Evolutionary conservation across 2,329 filamentous ascomycete genomes (phyloP).

Genomic region (Zymoseptoria crescenta): DNA sequence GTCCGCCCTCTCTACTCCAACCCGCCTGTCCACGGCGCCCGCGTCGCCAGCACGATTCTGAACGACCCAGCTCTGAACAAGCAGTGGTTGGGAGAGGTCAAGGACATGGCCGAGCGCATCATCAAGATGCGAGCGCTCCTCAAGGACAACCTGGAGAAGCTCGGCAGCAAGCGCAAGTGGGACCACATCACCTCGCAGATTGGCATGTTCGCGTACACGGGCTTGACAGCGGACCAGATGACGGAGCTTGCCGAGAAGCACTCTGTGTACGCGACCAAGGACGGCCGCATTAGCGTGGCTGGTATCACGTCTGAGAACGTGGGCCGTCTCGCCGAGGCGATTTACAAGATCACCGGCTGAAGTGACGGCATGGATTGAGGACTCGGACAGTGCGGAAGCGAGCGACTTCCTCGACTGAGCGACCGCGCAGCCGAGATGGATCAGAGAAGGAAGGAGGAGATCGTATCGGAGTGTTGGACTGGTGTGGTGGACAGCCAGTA

Average conservation of each 20-base stretch:
- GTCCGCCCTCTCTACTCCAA: conserved; percentile 97
- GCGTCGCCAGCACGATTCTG: conserved; percentile 86
- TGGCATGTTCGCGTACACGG: conserved; percentile 99
- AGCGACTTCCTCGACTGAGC: too few species aligned
- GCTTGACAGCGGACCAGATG: conserved; percentile 86
- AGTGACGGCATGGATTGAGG: background rate
- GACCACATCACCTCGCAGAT: conserved; percentile 97
- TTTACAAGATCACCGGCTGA: conserved; percentile 71
- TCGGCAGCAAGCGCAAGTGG: conserved; percentile 97
- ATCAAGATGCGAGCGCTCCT: conserved; percentile 95
- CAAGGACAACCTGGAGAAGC: conserved; percentile 88
- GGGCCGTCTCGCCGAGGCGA: conserved; percentile 70
- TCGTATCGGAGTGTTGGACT: too few species aligned
- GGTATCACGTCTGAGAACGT: conserved; percentile 77
- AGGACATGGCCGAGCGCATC: conserved; percentile 98
- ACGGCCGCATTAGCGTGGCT: conserved; percentile 77
- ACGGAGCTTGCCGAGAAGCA: conserved; percentile 84
- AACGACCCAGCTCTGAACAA: conserved; percentile 76
- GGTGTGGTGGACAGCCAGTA: too few species aligned
- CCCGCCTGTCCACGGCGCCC: conserved; percentile 91
- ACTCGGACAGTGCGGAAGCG: too few species aligned
- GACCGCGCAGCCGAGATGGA: too few species aligned
- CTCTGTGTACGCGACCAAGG: conserved; percentile 95
- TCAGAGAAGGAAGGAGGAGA: too few species aligned
- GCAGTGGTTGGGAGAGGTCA: conserved; percentile 94